Conservation (phyloP, 192 early-diverging fungal species). For the Backusella tuberculispora region DNA sequence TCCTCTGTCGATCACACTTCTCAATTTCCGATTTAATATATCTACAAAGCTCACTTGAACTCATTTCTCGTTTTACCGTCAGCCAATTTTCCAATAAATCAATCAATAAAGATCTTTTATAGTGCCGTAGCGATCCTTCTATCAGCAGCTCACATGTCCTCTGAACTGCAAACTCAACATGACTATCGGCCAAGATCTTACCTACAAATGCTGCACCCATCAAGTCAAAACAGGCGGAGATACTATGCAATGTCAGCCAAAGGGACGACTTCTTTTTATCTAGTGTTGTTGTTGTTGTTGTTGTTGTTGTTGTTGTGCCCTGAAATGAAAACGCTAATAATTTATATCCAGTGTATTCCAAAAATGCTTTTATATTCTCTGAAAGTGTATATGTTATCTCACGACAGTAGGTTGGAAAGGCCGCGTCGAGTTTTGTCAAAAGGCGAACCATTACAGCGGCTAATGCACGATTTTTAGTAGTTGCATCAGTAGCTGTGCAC, state of each 20-base stretch:
- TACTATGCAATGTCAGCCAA: conserved; percentile 26
- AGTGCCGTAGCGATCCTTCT: conserved; percentile 11
- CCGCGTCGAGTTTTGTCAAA: conserved; percentile 35
- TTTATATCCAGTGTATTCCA: conserved; percentile 44
- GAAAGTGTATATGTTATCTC: conserved; percentile 46
- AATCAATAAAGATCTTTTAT: conserved; percentile 23
- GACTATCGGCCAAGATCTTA: conserved; percentile 36
- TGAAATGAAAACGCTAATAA: conserved; percentile 18
- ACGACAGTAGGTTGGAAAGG: conserved; percentile 41
- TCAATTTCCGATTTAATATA: conserved; percentile 31
- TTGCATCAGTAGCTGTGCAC: conserved; percentile 22
- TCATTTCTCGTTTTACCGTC: conserved; percentile 29
- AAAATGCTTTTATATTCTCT: conserved; percentile 44
- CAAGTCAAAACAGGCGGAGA: conserved; percentile 41
- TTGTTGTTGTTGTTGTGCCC: background rate
- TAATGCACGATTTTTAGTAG: conserved; percentile 23
- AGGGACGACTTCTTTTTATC: conserved; percentile 7
- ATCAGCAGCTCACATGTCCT: conserved; percentile 34
- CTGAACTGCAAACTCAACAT: conserved; percentile 38
- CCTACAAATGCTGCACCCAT: conserved; percentile 38
- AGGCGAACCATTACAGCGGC: conserved; percentile 39
- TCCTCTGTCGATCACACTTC: conserved; percentile 29
- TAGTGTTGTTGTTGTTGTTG: background rate
- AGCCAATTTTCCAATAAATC: conserved; percentile 33
- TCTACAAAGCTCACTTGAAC: conserved; percentile 30